These are phyloP conservation scores for Podaxis pistillaris DNA, from an alignment of 768 basidiomycete species.

Conservation along the genomic window DNA sequence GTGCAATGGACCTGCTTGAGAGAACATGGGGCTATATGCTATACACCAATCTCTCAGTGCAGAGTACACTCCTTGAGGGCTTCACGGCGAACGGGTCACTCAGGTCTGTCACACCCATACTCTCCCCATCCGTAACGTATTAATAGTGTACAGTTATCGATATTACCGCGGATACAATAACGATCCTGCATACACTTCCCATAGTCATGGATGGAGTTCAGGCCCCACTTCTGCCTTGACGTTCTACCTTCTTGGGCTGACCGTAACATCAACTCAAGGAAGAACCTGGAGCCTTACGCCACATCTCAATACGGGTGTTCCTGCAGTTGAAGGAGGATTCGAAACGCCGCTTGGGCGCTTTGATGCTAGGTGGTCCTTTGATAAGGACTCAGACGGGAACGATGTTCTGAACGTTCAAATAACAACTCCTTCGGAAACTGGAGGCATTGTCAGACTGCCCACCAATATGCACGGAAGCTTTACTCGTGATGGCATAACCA, in stretches of 20 bases:
- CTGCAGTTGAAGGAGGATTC: conserved; percentile 48
- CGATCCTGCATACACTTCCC: conserved; percentile 59
- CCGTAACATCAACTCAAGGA: conserved; percentile 46
- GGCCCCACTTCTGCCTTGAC: conserved; percentile 58
- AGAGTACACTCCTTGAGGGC: conserved; percentile 58
- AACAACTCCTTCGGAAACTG: conserved; percentile 1
- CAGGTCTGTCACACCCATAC: conserved; percentile 28
- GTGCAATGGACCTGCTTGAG: conserved; percentile 51
- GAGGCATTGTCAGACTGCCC: conserved; percentile 1
- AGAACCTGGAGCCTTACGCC: conserved; percentile 47
- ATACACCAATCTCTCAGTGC: conserved; percentile 51
- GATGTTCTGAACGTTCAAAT: conserved; percentile 4
- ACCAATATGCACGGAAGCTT: conserved; percentile 4
- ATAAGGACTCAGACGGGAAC: not conserved
- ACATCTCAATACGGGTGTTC: conserved; percentile 38
- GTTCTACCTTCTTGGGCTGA: conserved; percentile 55
- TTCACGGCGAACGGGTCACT: conserved; percentile 58
- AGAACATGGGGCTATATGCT: conserved; percentile 63
- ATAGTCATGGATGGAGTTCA: conserved; percentile 59
- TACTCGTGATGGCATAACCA: conserved; percentile 1
- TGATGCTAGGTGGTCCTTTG: conserved; percentile 41
- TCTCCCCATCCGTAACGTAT: not conserved
- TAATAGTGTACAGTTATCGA: conserved; percentile 39
- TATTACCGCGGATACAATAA: conserved; percentile 52
- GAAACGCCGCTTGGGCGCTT: conserved; percentile 53